Base-by-base conservation (phyloP, 306 rosid species). In the Geum urbanum region DNA sequence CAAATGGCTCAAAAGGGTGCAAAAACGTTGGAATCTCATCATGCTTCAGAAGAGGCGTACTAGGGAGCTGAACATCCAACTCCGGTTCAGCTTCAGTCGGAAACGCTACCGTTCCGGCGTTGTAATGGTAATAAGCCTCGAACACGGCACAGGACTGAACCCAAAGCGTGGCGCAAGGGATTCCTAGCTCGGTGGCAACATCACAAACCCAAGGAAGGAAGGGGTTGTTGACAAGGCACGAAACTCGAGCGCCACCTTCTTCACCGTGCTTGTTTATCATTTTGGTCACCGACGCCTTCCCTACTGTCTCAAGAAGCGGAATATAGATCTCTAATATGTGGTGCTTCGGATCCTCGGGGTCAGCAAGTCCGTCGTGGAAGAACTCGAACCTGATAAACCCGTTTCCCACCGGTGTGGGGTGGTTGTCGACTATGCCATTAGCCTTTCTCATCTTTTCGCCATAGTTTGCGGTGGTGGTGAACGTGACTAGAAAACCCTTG, bases 151-250 rank as follows among this genome's bases (percentile, higher is more conserved):
- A 78, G 1, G 95, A 88, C 56, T 85, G 91, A 5, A 88, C 79
- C 95, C 91, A 88, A 2, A 88, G 85, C 45, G 80, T 73, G 44
- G 88, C 86, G 16, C 70, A 76, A 79, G 91, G 81, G 58, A 88
- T 61, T 47, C 81, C 73, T 1, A 81, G 87, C 9, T 58, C 10
- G 8, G 27, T 63, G 24, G 81, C 83, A 4, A 82, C 74, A 18
- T 83, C 82, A 5, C 81, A 74, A 24, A 77, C 90, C 86, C 90
- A 85, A 7, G 89, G 86, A 37, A 80, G 39, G 48, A 88, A 84
- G 0, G 89, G 85, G 49, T 88, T 85, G 69, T 81, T 84, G 5
- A 88, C 78, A 5, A 88, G 32, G 20, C 84, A 88, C 0, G 72
- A 69, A 13, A 86, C 81, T 0, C 76, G 77, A 5, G 5, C 11